Evolutionary conservation across 2,329 filamentous ascomycete species (phyloP).

Genomic region (Nannizziopsis barbatae): DNA sequence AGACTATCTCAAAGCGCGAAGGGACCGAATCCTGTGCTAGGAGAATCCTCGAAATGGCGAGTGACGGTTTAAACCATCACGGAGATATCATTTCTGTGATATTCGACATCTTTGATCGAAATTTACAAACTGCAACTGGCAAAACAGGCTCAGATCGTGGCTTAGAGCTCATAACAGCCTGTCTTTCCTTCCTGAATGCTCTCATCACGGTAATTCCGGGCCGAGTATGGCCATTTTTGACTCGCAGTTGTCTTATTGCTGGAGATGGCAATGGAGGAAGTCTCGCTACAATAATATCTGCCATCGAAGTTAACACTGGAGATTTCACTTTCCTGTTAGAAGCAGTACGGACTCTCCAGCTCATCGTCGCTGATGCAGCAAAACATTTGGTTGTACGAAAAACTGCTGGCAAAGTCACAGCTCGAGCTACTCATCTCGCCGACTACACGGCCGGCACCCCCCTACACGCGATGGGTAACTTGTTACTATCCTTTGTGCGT

Average conservation of each 20-base stretch:
- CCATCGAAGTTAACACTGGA: conserved; percentile 64
- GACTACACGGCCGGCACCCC: conserved; percentile 60
- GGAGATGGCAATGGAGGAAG: conserved; percentile 64
- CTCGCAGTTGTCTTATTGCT: conserved; percentile 67
- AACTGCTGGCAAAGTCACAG: conserved; percentile 25
- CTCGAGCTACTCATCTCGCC: conserved; percentile 23
- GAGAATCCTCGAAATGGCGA: conserved; percentile 40
- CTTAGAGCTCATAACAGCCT: conserved; percentile 58
- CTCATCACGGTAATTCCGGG: conserved; percentile 63
- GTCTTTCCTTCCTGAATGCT: conserved; percentile 67
- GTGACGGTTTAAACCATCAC: conserved; percentile 38
- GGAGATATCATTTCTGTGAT: conserved; percentile 68
- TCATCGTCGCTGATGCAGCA: conserved; percentile 64
- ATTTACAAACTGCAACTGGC: conserved; percentile 41
- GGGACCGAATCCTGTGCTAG: conserved; percentile 31
- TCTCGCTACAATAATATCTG: conserved; percentile 67
- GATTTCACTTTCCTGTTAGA: conserved; percentile 67
- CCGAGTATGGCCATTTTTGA: conserved; percentile 80
- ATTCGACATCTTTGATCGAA: conserved; percentile 72
- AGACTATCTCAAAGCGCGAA: conserved; percentile 20
- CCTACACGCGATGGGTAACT: conserved; percentile 62
- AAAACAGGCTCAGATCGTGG: conserved; percentile 54
- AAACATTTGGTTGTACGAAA: conserved; percentile 39
- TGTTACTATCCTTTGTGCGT: conserved; percentile 61
- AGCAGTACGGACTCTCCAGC: conserved; percentile 61